Percentiles rank a stretch among this genome's conserved stretches.
phyloP scores from a whole-genome alignment of 2,329 filamentous ascomycete species.

The Arthroderma sp. region DNA sequence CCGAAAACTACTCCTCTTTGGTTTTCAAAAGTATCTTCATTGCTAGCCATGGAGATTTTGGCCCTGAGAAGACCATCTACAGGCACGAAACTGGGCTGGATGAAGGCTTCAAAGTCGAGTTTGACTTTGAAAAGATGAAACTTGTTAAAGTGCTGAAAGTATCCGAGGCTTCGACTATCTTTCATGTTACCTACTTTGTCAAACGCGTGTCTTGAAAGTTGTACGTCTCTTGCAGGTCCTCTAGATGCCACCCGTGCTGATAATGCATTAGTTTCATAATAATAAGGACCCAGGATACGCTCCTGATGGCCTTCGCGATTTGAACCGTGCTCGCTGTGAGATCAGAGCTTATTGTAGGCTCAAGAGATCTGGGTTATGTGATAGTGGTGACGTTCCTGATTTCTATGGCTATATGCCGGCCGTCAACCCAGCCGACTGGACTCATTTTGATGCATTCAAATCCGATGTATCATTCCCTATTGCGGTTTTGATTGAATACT shows the following conservation, averaged over 20 bases:
- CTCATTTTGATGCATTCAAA: constrained; percentile 9
- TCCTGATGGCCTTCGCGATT: constrained; percentile 9
- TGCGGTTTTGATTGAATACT: constrained; percentile 10
- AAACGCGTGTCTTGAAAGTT: constrained; percentile 11
- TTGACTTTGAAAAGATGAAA: constrained; percentile 6
- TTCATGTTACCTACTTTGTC: constrained; percentile 8
- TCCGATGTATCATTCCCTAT: constrained; percentile 4
- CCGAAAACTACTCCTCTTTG: too few relatives aligned
- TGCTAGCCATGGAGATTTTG: neutral
- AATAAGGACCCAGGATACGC: constrained; percentile 10
- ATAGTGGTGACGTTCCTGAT: constrained; percentile 7
- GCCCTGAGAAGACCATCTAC: constrained; percentile 9
- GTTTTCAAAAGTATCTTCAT: too few relatives aligned
- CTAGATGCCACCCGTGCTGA: neutral
- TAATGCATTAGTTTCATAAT: constrained; percentile 10
- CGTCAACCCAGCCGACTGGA: constrained; percentile 2
- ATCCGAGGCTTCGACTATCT: constrained; percentile 9
- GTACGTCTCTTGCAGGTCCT: constrained; percentile 5
- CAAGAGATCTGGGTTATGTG: constrained; percentile 8
- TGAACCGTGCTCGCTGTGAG: constrained; percentile 10
- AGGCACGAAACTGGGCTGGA: constrained; percentile 9
- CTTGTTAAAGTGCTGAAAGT: constrained; percentile 8
- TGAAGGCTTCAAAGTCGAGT: constrained; percentile 8
- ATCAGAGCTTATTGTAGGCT: constrained; percentile 10
- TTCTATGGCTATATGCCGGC: constrained; percentile 9